phyloP scores from a whole-genome alignment of 352 stramenopile genomes.

The Phytopythium montanum region DNA sequence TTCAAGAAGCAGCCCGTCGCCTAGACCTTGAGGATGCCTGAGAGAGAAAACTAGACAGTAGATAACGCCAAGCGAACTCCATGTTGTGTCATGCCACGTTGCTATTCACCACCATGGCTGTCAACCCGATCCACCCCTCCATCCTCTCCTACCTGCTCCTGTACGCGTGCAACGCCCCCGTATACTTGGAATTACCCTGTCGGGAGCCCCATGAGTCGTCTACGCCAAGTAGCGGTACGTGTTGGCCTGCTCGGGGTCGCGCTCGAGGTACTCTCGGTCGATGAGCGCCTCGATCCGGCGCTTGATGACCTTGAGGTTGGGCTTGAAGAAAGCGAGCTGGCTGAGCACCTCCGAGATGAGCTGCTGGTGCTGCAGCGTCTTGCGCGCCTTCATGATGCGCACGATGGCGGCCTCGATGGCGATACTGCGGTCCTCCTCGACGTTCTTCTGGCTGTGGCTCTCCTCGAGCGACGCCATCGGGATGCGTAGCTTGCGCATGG shows the following conservation, averaged over 20 bases:
- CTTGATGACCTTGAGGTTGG: conserved; percentile 97
- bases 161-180: neutral
- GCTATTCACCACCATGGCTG: no score
- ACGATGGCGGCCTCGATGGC: conserved; percentile 99
- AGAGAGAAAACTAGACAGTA: conserved; percentile 3
- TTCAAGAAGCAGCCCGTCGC: conserved; percentile 59
- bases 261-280: conserved; percentile 98
- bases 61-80: conserved; percentile 4
- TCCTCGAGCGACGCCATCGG: conserved; percentile 98
- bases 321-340: conserved; percentile 98
- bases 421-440: conserved; percentile 96
- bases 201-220: neutral
- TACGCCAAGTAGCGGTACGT: conserved; percentile 96
- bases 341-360: conserved; percentile 97
- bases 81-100: conserved; percentile 2
- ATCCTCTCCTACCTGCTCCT: neutral
- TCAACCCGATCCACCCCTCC: neutral
- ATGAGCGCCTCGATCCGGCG: conserved; percentile 97
- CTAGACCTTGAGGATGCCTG: neutral
- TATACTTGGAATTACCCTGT: neutral
- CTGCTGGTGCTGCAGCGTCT: conserved; percentile 97
- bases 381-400: conserved; percentile 99
- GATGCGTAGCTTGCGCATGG: conserved; percentile 98
- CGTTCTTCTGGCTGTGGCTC: conserved; percentile 97
- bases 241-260: conserved; percentile 93